Evolutionary conservation across 2,329 filamentous ascomycete genomes (phyloP).

Genomic region (Coleophoma crateriformis): DNA sequence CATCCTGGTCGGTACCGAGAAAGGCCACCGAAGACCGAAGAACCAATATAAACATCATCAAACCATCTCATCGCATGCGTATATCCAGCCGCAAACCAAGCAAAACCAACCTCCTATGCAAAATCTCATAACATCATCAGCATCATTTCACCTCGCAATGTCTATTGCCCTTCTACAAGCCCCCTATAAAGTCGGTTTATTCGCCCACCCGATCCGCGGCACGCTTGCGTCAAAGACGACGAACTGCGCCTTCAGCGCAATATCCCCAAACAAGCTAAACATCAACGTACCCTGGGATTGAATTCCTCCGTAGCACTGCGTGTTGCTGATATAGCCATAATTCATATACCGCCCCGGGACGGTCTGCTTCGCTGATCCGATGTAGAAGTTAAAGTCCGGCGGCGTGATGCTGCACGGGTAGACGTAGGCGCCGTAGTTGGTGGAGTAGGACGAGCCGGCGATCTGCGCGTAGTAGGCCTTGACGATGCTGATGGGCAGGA

Average conservation of each 20-base stretch:
- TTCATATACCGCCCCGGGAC: conserved; percentile 28
- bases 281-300: conserved; percentile 11
- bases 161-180: too few species aligned
- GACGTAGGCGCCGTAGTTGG: conserved; percentile 19
- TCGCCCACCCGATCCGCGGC: neutral
- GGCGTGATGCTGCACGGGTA: conserved; percentile 23
- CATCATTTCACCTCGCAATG: too few species aligned
- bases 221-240: conserved; percentile 24
- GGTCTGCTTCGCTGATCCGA: conserved; percentile 17
- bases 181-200: neutral
- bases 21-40: too few species aligned
- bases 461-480: conserved; percentile 26
- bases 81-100: too few species aligned
- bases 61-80: too few species aligned
- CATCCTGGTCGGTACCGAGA: too few species aligned
- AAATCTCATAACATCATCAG: too few species aligned
- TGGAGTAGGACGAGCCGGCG: conserved; percentile 10
- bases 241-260: conserved; percentile 26
- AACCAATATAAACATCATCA: too few species aligned
- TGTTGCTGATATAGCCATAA: conserved; percentile 14
- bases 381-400: conserved; percentile 24
- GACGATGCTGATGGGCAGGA: conserved; percentile 24
- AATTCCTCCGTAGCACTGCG: conserved; percentile 13
- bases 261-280: conserved; percentile 25
- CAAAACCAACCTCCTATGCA: too few species aligned